Evolutionary conservation across 106 monocot genomes (phyloP).

Genomic region (Dioscorea zingiberensis): DNA sequence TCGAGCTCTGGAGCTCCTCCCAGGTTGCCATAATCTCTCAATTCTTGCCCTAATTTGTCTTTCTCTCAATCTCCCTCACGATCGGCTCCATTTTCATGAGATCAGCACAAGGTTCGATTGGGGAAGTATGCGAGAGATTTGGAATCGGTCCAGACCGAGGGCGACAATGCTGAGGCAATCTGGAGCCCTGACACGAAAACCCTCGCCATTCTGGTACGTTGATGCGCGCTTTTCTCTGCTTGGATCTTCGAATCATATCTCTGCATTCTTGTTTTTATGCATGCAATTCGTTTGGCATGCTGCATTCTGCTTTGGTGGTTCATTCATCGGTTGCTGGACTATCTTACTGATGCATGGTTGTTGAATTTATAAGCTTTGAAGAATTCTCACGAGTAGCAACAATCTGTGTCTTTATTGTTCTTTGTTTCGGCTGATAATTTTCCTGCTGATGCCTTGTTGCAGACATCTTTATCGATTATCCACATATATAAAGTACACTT

Average conservation of each 20-base stretch:
- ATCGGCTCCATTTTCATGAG: neutral
- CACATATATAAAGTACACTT: conserved; percentile 78
- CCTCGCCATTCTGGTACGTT: conserved; percentile 72
- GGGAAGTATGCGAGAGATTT: conserved; percentile 52
- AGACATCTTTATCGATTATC: conserved; percentile 73
- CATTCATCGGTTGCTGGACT: no score
- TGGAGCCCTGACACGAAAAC: conserved; percentile 91
- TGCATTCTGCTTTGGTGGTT: no score
- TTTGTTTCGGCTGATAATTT: no score
- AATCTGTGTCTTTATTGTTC: no score
- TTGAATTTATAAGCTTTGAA: no score
- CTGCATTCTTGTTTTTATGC: no score
- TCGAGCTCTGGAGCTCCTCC: conserved; percentile 88
- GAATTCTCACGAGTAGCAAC: no score
- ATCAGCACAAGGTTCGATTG: conserved; percentile 82
- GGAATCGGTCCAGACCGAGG: conserved; percentile 53
- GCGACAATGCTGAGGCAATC: conserved; percentile 69
- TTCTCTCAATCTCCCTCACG: neutral
- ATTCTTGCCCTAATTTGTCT: neutral
- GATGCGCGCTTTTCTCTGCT: no score
- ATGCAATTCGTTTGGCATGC: no score
- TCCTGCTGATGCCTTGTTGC: conserved; percentile 8
- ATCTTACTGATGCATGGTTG: no score
- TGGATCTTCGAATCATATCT: no score
- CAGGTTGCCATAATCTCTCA: conserved; percentile 35